Evolutionary conservation across 495 filamentous ascomycete genomes (phyloP).

Genomic region (Amorphotheca resinae): DNA sequence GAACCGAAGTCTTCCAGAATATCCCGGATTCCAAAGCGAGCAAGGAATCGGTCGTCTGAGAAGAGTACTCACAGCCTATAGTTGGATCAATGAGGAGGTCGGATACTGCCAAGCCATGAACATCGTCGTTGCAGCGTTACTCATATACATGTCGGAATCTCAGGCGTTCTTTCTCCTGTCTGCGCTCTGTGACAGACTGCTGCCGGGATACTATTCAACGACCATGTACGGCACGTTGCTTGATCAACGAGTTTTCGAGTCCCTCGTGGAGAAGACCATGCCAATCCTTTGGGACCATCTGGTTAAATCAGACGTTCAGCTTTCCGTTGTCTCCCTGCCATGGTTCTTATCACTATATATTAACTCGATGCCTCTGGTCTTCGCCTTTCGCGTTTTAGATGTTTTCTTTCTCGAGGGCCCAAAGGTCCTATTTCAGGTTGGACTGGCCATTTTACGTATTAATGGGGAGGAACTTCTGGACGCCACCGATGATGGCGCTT

Average conservation of each 20-base stretch:
- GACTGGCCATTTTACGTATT: constrained; percentile 88
- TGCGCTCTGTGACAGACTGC: constrained; percentile 78
- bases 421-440: constrained; percentile 94
- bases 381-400: constrained; percentile 90
- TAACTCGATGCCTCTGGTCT: constrained; percentile 97
- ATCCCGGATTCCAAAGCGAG: constrained; percentile 92
- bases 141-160: constrained; percentile 96
- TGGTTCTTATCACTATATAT: constrained; percentile 98
- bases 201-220: constrained; percentile 93
- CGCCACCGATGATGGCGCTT: constrained; percentile 87
- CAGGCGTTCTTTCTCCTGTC: constrained; percentile 95
- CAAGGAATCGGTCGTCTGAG: constrained; percentile 86
- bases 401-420: constrained; percentile 98
- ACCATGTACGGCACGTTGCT: constrained; percentile 98
- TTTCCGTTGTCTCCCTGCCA: constrained; percentile 94
- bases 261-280: constrained; percentile 95
- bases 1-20: constrained; percentile 91
- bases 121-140: constrained; percentile 87
- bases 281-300: constrained; percentile 97
- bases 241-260: constrained; percentile 95
- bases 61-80: constrained; percentile 87
- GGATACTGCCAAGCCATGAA: constrained; percentile 99
- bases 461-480: constrained; percentile 97
- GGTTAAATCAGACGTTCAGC: constrained; percentile 85
- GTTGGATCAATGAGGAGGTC: constrained; percentile 88